Base-by-base conservation (phyloP, 129 eudicot species). In the Tanacetum coccineum region DNA sequence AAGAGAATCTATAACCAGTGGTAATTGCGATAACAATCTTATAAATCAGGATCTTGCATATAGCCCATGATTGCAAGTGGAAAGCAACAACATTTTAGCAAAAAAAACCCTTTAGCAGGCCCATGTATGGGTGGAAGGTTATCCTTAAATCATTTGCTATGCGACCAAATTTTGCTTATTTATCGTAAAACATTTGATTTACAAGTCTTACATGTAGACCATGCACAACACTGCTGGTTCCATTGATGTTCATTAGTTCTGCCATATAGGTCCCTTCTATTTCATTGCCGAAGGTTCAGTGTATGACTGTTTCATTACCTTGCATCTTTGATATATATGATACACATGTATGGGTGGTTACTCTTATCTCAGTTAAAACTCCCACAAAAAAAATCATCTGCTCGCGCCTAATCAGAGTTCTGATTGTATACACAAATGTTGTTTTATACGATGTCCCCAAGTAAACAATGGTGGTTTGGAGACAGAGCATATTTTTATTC, bases 391-490 rank as follows among this genome's bases (percentile, higher is more conserved):
- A 30, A 70, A 18, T 57, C 19, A 39, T 62, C 59, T 63, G 19
- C 64, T 14, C 36, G 22, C 12, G 64, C 21, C 59, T 14, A 17
- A 18, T 57, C 46, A 42, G 64, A 70, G 52, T 17, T 61, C 14
- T 60, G 28, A 70, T 47, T 25, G 52, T 13, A 13, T 56, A 1
- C 28, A 46, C 60, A 68, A 93, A 96, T n/a, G n/a, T n/a, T n/a
- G 95, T 93, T 54, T 80, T 93, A 71, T 96, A 93, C 84, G 99
- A 93, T 87, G 96, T 93, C n/a, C n/a, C n/a, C n/a, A n/a, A n/a
- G n/a, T n/a, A n/a, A n/a, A n/a, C n/a, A n/a, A n/a, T n/a, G n/a
- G 96, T 93, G 73, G 79, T n/a, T 90, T 45, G 99, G 99, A 63
- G 96, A 86, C 70, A 85, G 99, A 83, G 99, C 96, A 76, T n/a